Conservation (phyloP, 225 moss, liverwort and hornwort genomes). For the Pseudisothecium myosuroides region DNA sequence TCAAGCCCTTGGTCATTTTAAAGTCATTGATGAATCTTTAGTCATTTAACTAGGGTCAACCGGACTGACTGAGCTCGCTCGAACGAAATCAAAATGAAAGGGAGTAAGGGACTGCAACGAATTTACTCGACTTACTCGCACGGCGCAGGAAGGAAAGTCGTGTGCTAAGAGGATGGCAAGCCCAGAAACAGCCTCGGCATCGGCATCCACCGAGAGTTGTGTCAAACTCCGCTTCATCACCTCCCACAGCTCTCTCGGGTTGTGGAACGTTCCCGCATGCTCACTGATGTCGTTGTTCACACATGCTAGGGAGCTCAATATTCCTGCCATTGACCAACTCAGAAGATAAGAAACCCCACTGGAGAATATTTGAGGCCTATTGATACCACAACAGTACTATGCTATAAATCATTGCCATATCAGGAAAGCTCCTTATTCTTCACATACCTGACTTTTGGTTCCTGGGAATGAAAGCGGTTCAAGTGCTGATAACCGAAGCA, state of each 20-base stretch:
- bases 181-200: neutral
- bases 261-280: neutral
- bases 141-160: conserved; percentile 8
- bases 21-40: neutral
- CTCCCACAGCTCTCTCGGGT: neutral
- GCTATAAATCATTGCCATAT: neutral
- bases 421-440: neutral
- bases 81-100: neutral
- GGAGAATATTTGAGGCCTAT: neutral
- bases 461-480: neutral
- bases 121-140: neutral
- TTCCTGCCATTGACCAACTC: neutral
- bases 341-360: neutral
- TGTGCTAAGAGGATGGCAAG: conserved; percentile 6
- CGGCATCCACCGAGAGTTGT: neutral
- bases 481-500: neutral
- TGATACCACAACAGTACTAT: neutral
- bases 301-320: neutral
- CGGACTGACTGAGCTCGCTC: neutral
- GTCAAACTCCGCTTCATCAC: conserved; percentile 3
- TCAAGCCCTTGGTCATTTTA: neutral
- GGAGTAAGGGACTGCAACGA: neutral
- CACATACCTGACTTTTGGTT: neutral
- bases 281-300: neutral
- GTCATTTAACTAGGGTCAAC: neutral